Base-by-base conservation (phyloP, 2,329 filamentous ascomycete genomes). In the Paecilomyces variotii region DNA sequence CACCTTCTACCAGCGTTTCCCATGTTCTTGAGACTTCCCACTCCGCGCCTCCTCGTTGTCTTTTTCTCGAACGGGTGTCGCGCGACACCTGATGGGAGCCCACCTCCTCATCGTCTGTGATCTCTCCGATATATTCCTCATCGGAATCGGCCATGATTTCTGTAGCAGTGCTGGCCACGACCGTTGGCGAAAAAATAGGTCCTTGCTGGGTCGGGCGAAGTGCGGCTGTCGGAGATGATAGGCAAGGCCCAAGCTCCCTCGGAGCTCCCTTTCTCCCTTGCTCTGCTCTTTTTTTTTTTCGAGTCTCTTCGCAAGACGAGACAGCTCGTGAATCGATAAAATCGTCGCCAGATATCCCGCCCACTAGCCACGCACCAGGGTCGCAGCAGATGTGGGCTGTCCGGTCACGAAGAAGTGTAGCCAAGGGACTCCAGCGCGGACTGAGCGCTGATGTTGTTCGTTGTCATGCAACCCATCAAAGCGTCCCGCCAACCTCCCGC, bases 1-100 rank as follows among this genome's bases (percentile, higher is more conserved):
- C 87, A 24, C 87, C 87, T 74, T 94, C 90, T 55, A 89, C 83
- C 34, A 92, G 84, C 5, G 84, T 84, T 70, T 93, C 90, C 79
- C 79, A 82, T 24, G 79, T 80, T 63, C 80, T 70, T 27, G 76
- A 74, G 45, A 80, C 76, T 64, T 79, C 76, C 72, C 78, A 78
- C 64, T 78, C 74, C 58, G 74, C 68, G 53, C 71, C 70, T 57
- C 70, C 70, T 39, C 68, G 70, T 57, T 73, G 70, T 65, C 71
- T 78, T 70, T 69, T 74, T 65, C 67, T 71, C 27, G 70, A 66
- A 51, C 70, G 68, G 32, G 64, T 63, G n/a, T 68, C 67, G 14
- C 68, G 65, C 56, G 70, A 65, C 26, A 68, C 67, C 58, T 66
- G 64, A 32, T 69, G 61, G 35, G 67, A 63, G 57, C 69, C 67